Percentiles rank a stretch among this genome's conserved stretches.
Evolutionary conservation across 164 flowering plant species (phyloP).

Genomic region (Magnolia sinica): DNA sequence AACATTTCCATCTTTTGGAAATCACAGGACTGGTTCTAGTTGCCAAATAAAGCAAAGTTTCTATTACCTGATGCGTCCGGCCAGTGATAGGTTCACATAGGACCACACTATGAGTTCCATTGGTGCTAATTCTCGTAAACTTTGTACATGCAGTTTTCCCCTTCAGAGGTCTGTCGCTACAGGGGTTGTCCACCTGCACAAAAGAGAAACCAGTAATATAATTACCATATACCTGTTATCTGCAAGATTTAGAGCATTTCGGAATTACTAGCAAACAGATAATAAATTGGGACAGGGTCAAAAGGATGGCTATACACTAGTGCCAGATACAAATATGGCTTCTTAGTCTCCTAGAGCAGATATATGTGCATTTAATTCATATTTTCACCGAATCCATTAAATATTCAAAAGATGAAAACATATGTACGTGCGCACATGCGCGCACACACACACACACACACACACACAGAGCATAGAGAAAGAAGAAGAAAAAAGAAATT

Average conservation of each 20-base stretch:
- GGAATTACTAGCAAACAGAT: background rate
- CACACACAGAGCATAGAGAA: background rate
- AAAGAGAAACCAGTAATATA: background rate
- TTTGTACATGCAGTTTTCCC: constrained; percentile 85
- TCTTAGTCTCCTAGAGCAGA: too few relatives aligned
- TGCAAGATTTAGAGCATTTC: background rate
- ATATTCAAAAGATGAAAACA: too few relatives aligned
- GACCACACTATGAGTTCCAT: constrained; percentile 75
- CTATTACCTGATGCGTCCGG: constrained; percentile 83
- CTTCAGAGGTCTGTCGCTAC: constrained; percentile 27
- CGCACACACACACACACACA: too few relatives aligned
- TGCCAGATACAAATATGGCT: too few relatives aligned
- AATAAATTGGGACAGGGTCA: background rate
- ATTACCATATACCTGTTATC: background rate
- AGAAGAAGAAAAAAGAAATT: too few relatives aligned
- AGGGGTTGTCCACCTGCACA: constrained; percentile 44
- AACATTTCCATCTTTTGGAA: background rate
- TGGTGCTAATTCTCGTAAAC: constrained; percentile 69
- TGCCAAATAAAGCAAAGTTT: background rate
- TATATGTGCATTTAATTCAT: too few relatives aligned
- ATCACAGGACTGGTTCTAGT: background rate
- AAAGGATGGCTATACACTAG: background rate
- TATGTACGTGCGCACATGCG: too few relatives aligned
- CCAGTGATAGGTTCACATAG: constrained; percentile 87
- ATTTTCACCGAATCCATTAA: too few relatives aligned